Evolutionary conservation across 331 rosid species (phyloP), one percentile per base, ranked within the genome.

Genomic region (Rosa hybrid): DNA sequence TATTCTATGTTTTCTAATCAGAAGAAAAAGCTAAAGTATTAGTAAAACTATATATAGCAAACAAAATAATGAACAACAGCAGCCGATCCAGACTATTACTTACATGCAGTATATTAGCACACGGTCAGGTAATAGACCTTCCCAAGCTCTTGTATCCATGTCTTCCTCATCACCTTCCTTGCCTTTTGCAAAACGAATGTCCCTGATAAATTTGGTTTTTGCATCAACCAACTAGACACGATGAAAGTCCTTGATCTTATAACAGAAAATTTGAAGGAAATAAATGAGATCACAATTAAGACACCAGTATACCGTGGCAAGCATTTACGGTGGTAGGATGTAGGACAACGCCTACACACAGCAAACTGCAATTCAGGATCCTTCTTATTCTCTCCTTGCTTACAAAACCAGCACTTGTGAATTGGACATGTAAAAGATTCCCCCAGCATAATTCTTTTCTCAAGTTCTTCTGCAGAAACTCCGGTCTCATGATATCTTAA

Each of bases 61-160:
- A 72, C 68, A 84, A 81, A 82, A 82, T 78, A 69, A 74, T 69
- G 72, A 48, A 70, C 38, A 77, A 76, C 65, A 78, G 77, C 23
- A 51, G 50, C 41, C 38, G 70, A 79, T 70, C n/a, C 57, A 50
- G 34, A 6, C 8, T 71, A 81, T 41, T 63, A 90, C 98, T 91
- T 90, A 94, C 97, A 81, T 84, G 90, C 98, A 92, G 84, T 94
- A 94, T 77, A 92, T 91, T 72, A 94, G 92, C 57, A 94, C 87
- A 71, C 92, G 94, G 63, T 88, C 89, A 71, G 94, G 91, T 79
- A 94, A 81, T 77, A 92, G 90, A 81, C 63, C 87, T 75, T 86
- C 86, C 98, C 98, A 94, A 59, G 96, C 98, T 88, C 98, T 94
- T 77, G 45, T 44, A 8, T 81, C 48, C 7, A 1, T 50, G 8